Base-by-base conservation (phyloP, 2,329 filamentous ascomycete species). In the Sporothrix phasma region DNA sequence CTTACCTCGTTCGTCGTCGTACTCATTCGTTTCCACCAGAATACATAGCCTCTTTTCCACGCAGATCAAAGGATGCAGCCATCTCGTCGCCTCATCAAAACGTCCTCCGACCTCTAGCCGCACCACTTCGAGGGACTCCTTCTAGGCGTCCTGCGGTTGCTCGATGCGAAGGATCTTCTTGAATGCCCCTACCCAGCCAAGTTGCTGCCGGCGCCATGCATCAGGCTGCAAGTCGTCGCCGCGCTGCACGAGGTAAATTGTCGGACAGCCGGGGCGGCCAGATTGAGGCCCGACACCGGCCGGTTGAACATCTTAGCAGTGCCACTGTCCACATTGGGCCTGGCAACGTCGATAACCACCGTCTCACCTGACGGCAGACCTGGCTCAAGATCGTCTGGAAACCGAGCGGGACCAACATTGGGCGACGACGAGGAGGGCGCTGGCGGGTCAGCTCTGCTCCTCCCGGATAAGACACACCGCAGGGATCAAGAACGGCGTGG, bases 161-260 rank as follows among this genome's bases (percentile, higher is more conserved):
- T 64, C 51, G 66, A 73, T 75, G 59, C 75, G 73, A 45, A 75
- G 70, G 34, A 78, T 74, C 63, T 74, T 74, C 73, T 76, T 77
- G 39, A 75, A 72, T 0, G 79, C 80, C 2, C 80, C 79, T 22
- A 66, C 60, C 80, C 79, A 82, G 1, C 80, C 80, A 8, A 81
- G 68, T 70, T 76, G 71, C 61, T 74, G 71, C 62, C 73, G 76
- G 58, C 72, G 73, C 79, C 79, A 81, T 7, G 73, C 74, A 68
- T 69, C 74, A 0, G 69, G 72, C 58, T 68, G 69, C 0, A 69
- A 64, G 4, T 74, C 72, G 56, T 72, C 72, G 0, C 64, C 64
- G 1, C 69, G 65, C 39, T 67, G 67, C 68, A 75, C 71, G 31
- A 76, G 69, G 7, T 77, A 71, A 46, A 74, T 68, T 13, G 34